Percentiles rank a stretch among this genome's conserved stretches.
phyloP scores from a whole-genome alignment of 2,329 filamentous ascomycete species.

The Cladosporium colombiae region DNA sequence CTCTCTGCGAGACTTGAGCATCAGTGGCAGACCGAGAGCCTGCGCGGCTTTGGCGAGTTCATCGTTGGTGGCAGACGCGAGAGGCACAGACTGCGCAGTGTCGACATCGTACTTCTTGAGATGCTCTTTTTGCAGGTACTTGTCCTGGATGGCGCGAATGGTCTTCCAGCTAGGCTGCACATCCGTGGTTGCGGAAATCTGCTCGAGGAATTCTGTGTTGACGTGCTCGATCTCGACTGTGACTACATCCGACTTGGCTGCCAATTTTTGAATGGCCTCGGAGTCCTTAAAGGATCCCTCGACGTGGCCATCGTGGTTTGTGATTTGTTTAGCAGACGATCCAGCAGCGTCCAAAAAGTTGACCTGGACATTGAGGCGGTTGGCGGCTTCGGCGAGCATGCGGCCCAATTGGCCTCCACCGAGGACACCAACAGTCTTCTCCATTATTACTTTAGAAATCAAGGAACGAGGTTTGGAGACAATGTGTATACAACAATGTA shows the following conservation, averaged over 20 bases:
- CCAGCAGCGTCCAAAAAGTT: constrained; percentile 76
- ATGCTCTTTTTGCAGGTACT: constrained; percentile 85
- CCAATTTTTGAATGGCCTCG: constrained; percentile 76
- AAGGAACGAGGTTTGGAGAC: not conserved
- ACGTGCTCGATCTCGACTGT: constrained; percentile 97
- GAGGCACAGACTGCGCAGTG: constrained; percentile 68
- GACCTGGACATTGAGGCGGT: constrained; percentile 73
- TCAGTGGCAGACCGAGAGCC: constrained; percentile 77
- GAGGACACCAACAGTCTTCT: constrained; percentile 41
- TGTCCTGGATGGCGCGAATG: constrained; percentile 87
- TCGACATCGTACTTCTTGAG: constrained; percentile 68
- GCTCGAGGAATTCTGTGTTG: constrained; percentile 83
- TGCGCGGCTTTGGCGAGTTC: constrained; percentile 65
- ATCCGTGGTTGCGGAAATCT: constrained; percentile 68
- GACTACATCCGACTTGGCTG: constrained; percentile 72
- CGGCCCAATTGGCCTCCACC: constrained; percentile 69
- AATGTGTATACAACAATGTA: not conserved
- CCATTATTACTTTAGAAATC: not conserved
- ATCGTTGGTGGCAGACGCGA: constrained; percentile 60
- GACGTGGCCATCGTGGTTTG: constrained; percentile 71
- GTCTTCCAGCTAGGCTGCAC: constrained; percentile 82
- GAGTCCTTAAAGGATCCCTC: constrained; percentile 86
- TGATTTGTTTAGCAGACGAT: constrained; percentile 83
- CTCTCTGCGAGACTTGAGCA: constrained; percentile 88
- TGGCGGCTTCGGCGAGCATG: constrained; percentile 91